Conservation (phyloP, 441 rosid genomes). For the Euphorbia celastroides region DNA sequence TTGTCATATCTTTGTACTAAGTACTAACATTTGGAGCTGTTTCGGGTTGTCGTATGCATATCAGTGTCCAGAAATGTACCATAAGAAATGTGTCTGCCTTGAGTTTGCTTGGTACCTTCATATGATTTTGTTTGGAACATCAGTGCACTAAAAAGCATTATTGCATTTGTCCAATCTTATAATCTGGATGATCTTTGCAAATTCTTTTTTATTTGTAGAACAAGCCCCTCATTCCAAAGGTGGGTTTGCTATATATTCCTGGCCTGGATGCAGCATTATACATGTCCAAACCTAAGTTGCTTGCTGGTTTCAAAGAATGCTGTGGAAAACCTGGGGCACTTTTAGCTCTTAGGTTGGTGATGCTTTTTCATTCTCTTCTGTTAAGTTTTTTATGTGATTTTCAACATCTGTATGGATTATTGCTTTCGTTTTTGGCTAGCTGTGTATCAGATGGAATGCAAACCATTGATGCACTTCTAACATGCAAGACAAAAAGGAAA, state of each 20-base stretch:
- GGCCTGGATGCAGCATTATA: constrained; percentile 89
- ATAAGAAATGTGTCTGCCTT: neutral
- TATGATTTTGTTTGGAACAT: neutral
- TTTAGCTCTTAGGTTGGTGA: constrained; percentile 75
- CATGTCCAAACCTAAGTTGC: constrained; percentile 63
- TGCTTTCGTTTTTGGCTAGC: constrained; percentile 44
- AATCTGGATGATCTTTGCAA: constrained; percentile 7
- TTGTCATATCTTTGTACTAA: neutral
- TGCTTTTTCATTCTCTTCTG: constrained; percentile 19
- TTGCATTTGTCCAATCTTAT: neutral
- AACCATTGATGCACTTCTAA: constrained; percentile 74
- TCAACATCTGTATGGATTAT: constrained; percentile 24
- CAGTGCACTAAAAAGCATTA: neutral
- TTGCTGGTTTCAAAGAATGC: constrained; percentile 57
- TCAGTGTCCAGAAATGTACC: neutral
- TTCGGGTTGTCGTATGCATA: neutral
- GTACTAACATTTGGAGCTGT: neutral
- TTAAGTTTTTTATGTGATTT: neutral
- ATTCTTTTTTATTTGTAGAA: constrained; percentile 58
- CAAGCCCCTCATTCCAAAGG: constrained; percentile 88
- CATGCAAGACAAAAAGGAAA: constrained; percentile 74
- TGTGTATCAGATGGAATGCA: constrained; percentile 78
- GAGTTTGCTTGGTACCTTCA: neutral
- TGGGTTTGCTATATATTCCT: constrained; percentile 85
- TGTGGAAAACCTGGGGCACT: constrained; percentile 79